Conservation (phyloP, 1,139 yeast genomes). For the Blastobotrys apis region DNA sequence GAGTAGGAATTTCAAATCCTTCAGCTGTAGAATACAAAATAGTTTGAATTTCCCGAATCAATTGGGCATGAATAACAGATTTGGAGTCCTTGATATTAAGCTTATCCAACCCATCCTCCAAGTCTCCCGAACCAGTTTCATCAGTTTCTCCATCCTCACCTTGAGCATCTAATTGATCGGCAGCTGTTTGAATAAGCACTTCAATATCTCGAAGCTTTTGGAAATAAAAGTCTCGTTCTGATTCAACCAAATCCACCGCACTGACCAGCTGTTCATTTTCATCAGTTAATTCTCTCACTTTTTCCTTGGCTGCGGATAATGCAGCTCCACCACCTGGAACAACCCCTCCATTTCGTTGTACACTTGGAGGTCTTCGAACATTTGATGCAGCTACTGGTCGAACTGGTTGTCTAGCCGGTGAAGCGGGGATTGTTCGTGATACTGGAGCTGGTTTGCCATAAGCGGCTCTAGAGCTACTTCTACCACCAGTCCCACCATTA, state of each 20-base stretch:
- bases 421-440: background rate
- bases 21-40: constrained; percentile 79
- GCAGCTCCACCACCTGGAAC: constrained; percentile 15
- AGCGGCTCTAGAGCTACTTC: constrained; percentile 10
- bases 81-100: constrained; percentile 19
- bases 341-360: constrained; percentile 13
- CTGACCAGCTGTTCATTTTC: constrained; percentile 51
- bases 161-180: constrained; percentile 45
- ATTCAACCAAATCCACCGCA: constrained; percentile 37
- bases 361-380: constrained; percentile 14
- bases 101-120: constrained; percentile 16
- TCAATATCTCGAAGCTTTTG: constrained; percentile 87
- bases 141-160: constrained; percentile 18
- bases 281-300: constrained; percentile 38
- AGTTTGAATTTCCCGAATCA: constrained; percentile 53
- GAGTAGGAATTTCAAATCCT: constrained; percentile 46
- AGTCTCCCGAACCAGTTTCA: constrained; percentile 16
- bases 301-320: constrained; percentile 21
- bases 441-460: constrained; percentile 15
- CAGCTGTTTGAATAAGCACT: constrained; percentile 64
- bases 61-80: constrained; percentile 16
- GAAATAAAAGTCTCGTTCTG: constrained; percentile 85
- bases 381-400: constrained; percentile 4
- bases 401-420: constrained; percentile 3
- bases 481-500: constrained; percentile 16